phyloP scores from a whole-genome alignment of 2,329 filamentous ascomycete species.

The Chaetomiaceae sp. region DNA sequence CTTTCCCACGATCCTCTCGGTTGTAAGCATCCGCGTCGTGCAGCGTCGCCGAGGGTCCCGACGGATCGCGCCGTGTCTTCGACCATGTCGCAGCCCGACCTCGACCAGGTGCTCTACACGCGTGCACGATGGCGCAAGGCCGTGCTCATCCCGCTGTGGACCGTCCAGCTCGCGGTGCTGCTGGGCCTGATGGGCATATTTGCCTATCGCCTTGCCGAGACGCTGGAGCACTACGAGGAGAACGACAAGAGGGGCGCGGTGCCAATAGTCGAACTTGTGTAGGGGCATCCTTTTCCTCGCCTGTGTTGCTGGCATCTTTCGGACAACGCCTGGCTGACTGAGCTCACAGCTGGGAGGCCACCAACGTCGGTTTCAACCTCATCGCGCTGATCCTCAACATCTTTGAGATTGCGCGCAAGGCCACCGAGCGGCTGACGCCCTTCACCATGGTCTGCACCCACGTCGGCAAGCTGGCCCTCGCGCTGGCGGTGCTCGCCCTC shows the following conservation, averaged over 20 bases:
- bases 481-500: slow-evolving; percentile 42
- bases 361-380: slow-evolving; percentile 45
- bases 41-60: neutral
- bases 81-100: slow-evolving; percentile 29
- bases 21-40: too few species aligned
- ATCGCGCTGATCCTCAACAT: slow-evolving; percentile 41
- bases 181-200: slow-evolving; percentile 46
- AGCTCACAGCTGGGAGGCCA: slow-evolving; percentile 44
- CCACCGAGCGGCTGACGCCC: slow-evolving; percentile 47
- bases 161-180: slow-evolving; percentile 41
- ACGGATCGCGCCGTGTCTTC: neutral
- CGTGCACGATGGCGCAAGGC: slow-evolving; percentile 45
- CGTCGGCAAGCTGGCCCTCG: slow-evolving; percentile 43
- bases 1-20: too few species aligned
- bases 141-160: slow-evolving; percentile 46
- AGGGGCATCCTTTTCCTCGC: slow-evolving; percentile 16
- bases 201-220: slow-evolving; percentile 45
- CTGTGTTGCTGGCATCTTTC: too few species aligned
- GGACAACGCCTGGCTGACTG: neutral
- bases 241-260: slow-evolving; percentile 33
- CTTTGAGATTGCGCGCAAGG: slow-evolving; percentile 41
- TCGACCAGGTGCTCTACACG: slow-evolving; percentile 47
- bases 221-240: slow-evolving; percentile 38
- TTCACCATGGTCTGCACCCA: slow-evolving; percentile 48
- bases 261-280: slow-evolving; percentile 46